Evolutionary conservation across 2,329 filamentous ascomycete species (phyloP), one percentile per base, ranked within the genome.

Genomic region (Hypoxylon sp.): DNA sequence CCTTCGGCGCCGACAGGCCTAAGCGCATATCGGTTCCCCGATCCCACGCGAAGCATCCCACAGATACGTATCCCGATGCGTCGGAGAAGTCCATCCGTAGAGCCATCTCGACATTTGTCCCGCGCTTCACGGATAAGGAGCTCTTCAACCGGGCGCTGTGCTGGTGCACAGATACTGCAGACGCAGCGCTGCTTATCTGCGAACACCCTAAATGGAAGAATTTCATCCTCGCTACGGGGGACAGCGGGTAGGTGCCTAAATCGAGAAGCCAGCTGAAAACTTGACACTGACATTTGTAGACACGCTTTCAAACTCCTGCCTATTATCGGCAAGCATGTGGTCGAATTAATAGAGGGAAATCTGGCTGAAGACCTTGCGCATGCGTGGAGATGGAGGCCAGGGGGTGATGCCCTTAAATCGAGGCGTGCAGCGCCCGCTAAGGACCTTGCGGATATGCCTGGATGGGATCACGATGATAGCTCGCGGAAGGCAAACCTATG

Each of bases 281-380:
- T 17, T 26, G 5, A 9, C 61, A 10, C 57, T 65, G 60, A 63
- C 56, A 13, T 53, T 22, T 37, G 2, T 33, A 83, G 82, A 1
- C 82, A 84, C 65, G 79, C 79, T 1, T 84, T 84, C 74, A 84
- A 84, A 62, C 75, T 84, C 0, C 67, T 84, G 13, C 82, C 83
- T 1, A 83, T 78, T 52, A 83, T 84, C 55, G 83, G 83, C 1
- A 83, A 81, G 59, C 81, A 84, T 63, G 79, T 84, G 2, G 82
- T 84, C 10, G 82, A 83, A 70, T 66, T 84, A 48, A 72, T 84
- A 4, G 82, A 84, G 65, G 80, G 78, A 1, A 76, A 71, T 3
- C 70, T 84, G 11, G 76, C 79, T 0, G 72, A 80, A 3, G 80
- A 83, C 17, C 68, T 84, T 47, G 73, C 78, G 4, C 68, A 80